phyloP scores from a whole-genome alignment of 768 basidiomycete species.

The Lentinula guzmanii region DNA sequence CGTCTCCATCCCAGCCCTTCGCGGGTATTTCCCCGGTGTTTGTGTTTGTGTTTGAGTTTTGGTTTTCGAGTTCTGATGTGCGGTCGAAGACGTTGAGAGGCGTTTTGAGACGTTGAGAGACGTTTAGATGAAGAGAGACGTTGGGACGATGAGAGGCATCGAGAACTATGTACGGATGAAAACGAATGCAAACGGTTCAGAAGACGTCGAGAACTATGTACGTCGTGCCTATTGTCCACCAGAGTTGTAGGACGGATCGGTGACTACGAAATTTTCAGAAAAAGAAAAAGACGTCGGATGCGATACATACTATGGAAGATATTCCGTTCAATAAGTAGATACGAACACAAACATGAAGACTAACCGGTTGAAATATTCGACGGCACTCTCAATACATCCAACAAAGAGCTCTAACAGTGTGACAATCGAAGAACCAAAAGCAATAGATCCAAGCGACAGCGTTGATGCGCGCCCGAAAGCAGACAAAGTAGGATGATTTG shows the following conservation, averaged over 20 bases:
- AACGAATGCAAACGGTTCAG: no score
- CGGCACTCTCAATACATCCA: slow-evolving; percentile 59
- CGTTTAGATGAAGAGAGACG: no score
- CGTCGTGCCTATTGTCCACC: slow-evolving; percentile 50
- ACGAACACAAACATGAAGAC: background rate
- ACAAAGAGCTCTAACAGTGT: slow-evolving; percentile 74
- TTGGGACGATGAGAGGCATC: no score
- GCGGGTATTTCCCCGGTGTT: no score
- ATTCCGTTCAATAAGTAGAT: background rate
- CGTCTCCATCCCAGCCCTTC: no score
- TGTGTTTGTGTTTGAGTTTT: no score
- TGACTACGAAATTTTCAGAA: slow-evolving; percentile 37
- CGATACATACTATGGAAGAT: slow-evolving; percentile 35
- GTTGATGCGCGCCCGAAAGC: slow-evolving; percentile 74
- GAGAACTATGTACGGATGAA: no score
- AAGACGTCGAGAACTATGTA: no score
- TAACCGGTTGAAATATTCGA: slow-evolving; percentile 77
- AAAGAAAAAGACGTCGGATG: background rate
- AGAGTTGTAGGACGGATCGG: slow-evolving; percentile 67
- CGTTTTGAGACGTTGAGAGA: no score
- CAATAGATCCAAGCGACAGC: slow-evolving; percentile 76
- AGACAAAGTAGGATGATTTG: slow-evolving; percentile 62
- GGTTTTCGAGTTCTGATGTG: no score
- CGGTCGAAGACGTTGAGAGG: no score
- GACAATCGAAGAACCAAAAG: slow-evolving; percentile 80